Conservation (phyloP, 208 protist species). For the Leishmania guyanensis region DNA sequence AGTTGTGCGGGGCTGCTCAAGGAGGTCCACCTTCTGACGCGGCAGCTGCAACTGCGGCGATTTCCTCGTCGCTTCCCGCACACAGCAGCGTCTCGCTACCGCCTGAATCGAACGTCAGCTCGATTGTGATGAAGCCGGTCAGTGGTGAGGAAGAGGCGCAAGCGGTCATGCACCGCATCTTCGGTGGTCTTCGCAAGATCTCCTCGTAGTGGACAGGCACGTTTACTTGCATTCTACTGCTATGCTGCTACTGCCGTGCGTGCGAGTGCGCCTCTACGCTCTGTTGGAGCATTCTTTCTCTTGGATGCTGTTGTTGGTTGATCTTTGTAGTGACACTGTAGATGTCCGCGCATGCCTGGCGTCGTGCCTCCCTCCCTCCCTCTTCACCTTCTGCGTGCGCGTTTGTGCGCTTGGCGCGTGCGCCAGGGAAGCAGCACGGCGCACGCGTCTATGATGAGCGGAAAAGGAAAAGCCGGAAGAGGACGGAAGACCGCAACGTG, state of each 20-base stretch:
- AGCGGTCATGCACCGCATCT: slow-evolving; percentile 36
- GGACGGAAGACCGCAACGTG: no score
- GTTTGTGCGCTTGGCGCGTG: no score
- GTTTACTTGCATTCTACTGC: background rate
- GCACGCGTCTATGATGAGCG: no score
- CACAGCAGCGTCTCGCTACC: slow-evolving; percentile 7
- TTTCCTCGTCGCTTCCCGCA: background rate
- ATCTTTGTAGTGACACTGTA: background rate
- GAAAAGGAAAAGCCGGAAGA: no score
- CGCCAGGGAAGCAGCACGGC: no score
- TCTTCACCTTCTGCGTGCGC: background rate
- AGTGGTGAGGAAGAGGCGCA: slow-evolving; percentile 36
- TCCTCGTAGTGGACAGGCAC: slow-evolving; percentile 13
- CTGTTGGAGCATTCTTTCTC: background rate
- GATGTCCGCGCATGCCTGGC: background rate
- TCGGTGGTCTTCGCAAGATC: slow-evolving; percentile 24
- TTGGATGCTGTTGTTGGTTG: background rate
- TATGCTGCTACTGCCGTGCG: background rate
- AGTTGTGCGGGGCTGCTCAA: background rate
- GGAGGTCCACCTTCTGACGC: background rate
- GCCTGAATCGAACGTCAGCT: slow-evolving; percentile 23
- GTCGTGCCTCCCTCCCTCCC: background rate
- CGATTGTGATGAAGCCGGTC: slow-evolving; percentile 36
- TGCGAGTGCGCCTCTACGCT: background rate
- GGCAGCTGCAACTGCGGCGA: background rate